Conservation (phyloP, 768 basidiomycete genomes). For the Rhodotorula sphaerocarpa region DNA sequence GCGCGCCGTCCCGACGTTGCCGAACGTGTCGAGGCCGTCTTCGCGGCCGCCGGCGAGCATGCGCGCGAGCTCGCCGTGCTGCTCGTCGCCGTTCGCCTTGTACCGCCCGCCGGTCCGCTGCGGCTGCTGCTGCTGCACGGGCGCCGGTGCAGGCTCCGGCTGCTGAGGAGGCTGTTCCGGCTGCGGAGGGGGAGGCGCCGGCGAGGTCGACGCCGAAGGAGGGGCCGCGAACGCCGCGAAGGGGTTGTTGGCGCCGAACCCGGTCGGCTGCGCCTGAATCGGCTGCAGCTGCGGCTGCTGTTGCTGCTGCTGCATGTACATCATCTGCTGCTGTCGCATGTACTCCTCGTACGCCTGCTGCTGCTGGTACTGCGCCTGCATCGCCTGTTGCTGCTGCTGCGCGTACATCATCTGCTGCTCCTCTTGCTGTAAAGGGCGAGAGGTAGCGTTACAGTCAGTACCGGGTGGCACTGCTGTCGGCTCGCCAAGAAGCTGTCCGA, state of each 20-base stretch:
- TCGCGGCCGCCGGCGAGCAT: constrained; percentile 73
- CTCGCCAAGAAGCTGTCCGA: not conserved
- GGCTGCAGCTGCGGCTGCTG: constrained; percentile 40
- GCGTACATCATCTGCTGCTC: constrained; percentile 32
- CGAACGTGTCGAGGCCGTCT: constrained; percentile 86
- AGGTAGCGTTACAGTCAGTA: not conserved
- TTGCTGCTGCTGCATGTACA: constrained; percentile 20
- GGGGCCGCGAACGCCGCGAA: constrained; percentile 55
- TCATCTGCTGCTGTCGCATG: constrained; percentile 38
- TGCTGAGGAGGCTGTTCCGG: constrained; percentile 34
- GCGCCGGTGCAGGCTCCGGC: constrained; percentile 37
- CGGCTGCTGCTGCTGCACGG: constrained; percentile 25
- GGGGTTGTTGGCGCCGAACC: constrained; percentile 80
- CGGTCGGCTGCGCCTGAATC: constrained; percentile 44
- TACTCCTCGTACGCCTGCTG: constrained; percentile 48
- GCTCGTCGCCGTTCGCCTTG: constrained; percentile 52
- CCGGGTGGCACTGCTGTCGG: too few relatives aligned
- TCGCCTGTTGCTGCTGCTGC: constrained; percentile 32
- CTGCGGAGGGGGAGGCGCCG: constrained; percentile 29
- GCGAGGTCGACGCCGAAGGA: constrained; percentile 21
- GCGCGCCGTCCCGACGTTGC: constrained; percentile 64
- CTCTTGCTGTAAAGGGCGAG: constrained; percentile 28
- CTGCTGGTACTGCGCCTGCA: constrained; percentile 47
- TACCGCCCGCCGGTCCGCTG: constrained; percentile 11
- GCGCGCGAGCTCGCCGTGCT: constrained; percentile 63